Conservation (phyloP, 2,329 filamentous ascomycete genomes). For the Pyricularia sp. region DNA sequence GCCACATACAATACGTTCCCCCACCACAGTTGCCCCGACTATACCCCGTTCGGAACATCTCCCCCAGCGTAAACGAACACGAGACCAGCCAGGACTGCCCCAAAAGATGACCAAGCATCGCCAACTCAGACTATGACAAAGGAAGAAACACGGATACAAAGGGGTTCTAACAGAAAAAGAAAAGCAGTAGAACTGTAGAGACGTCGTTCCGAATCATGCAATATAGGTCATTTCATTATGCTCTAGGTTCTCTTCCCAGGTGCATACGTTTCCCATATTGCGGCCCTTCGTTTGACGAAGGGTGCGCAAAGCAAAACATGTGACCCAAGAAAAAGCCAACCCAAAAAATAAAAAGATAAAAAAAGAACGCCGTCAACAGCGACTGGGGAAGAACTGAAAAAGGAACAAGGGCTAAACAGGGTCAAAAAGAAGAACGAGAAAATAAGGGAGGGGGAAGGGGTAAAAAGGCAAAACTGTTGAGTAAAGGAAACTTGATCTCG, state of each 20-base stretch:
- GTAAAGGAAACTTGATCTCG: constrained; percentile 7
- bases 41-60: background rate
- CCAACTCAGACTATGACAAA: background rate
- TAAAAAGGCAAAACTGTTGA: background rate
- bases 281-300: background rate
- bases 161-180: constrained; percentile 9
- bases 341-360: constrained; percentile 7
- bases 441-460: background rate
- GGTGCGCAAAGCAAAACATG: background rate
- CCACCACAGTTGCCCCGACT: background rate
- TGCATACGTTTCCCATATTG: background rate
- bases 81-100: background rate
- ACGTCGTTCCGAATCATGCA: constrained; percentile 16
- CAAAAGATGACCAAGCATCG: background rate
- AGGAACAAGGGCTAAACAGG: constrained; percentile 5
- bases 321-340: constrained; percentile 5
- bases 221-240: constrained; percentile 13
- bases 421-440: background rate
- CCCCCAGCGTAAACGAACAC: background rate
- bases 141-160: background rate
- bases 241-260: background rate
- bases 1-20: background rate
- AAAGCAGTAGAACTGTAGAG: constrained; percentile 10
- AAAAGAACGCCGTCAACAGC: constrained; percentile 5
- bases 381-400: constrained; percentile 1